Conservation (phyloP, 495 filamentous ascomycete species). For the Hypomontagnella monticulosa region DNA sequence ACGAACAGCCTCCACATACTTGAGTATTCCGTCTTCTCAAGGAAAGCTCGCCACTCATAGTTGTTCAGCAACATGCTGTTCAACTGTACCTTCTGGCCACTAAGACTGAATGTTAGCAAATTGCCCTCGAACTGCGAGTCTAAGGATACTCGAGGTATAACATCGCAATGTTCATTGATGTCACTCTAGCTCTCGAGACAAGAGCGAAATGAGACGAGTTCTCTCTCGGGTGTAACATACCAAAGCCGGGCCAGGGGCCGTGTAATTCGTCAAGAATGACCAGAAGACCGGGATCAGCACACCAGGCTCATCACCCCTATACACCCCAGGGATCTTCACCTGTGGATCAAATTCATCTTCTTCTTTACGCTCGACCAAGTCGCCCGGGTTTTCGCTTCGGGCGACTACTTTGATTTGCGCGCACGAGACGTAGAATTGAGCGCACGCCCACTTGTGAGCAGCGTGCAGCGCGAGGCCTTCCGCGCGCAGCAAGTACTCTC, state of each 20-base stretch:
- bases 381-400: background rate
- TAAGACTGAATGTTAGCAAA: no score
- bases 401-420: conserved; percentile 64
- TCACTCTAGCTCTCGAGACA: no score
- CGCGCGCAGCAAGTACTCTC: conserved; percentile 69
- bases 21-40: no score
- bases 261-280: conserved; percentile 33
- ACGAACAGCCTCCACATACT: background rate
- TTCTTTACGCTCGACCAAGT: background rate
- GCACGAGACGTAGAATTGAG: conserved; percentile 70
- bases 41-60: background rate
- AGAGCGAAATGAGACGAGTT: no score
- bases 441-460: conserved; percentile 60
- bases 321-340: conserved; percentile 20
- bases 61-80: conserved; percentile 26
- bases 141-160: no score
- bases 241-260: conserved; percentile 31
- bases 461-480: conserved; percentile 71
- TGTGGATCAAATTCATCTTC: background rate
- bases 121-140: no score
- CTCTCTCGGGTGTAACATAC: no score
- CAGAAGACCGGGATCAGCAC: conserved; percentile 36
- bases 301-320: conserved; percentile 32
- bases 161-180: no score
- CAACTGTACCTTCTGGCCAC: conserved; percentile 25